A percentile compares a stretch with the other conserved stretches of the same genome.
Conservation (phyloP, 169 alveolate species). For the Cryptosporidium sp. region DNA sequence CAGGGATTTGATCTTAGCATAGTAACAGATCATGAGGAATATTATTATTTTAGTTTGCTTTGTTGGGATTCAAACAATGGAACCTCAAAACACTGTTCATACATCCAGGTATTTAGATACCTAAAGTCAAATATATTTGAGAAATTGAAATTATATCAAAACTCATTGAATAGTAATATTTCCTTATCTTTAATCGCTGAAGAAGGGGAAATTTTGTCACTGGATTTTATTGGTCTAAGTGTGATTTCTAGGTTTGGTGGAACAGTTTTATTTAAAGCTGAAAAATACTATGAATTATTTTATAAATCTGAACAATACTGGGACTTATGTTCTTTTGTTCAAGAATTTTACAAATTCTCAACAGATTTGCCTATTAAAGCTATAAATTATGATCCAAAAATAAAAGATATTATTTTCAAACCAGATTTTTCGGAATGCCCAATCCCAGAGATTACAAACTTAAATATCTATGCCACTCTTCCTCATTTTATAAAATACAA, state of each 20-base stretch:
- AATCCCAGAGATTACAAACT: background rate
- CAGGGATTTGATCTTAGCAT: constrained; percentile 41
- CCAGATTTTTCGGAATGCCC: constrained; percentile 36
- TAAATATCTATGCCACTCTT: background rate
- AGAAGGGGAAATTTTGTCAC: constrained; percentile 31
- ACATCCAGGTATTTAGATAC: constrained; percentile 47
- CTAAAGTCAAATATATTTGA: constrained; percentile 31
- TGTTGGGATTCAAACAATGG: constrained; percentile 12
- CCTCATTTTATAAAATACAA: background rate
- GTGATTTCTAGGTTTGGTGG: constrained; percentile 50
- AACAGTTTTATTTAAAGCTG: constrained; percentile 30
- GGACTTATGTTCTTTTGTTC: constrained; percentile 41
- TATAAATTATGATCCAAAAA: constrained; percentile 13
- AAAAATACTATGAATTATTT: constrained; percentile 4
- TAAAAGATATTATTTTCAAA: constrained; percentile 14
- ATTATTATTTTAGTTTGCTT: background rate
- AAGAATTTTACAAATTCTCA: constrained; percentile 29
- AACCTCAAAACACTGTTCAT: constrained; percentile 26
- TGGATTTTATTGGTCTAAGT: constrained; percentile 28
- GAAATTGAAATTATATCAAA: constrained; percentile 27
- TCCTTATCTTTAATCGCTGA: constrained; percentile 46
- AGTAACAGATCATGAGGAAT: constrained; percentile 2
- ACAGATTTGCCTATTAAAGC: constrained; percentile 14
- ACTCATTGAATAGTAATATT: background rate
- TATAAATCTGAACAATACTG: constrained; percentile 32